These are phyloP conservation scores for Cornus florida DNA, from an alignment of 148 eudicot genomes.

Conservation along the genomic window DNA sequence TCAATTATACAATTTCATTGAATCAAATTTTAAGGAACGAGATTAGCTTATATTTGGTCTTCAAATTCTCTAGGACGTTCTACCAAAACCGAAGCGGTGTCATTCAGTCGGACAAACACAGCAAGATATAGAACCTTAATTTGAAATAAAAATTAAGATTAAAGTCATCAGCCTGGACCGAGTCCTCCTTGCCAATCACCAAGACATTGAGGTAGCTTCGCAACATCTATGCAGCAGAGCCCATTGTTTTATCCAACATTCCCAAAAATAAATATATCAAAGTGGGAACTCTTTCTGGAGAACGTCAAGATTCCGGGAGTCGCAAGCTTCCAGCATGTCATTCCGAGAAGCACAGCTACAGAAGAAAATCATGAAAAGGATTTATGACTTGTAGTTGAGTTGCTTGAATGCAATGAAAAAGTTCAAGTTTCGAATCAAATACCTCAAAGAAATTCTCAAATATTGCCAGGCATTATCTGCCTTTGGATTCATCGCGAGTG, in stretches of 20 bases:
- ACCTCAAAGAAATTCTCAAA: constrained; percentile 93
- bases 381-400: neutral
- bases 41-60: neutral
- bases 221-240: neutral
- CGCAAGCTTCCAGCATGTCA: constrained; percentile 91
- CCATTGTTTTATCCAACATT: neutral
- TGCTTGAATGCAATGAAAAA: neutral
- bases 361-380: neutral
- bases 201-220: neutral
- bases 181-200: neutral
- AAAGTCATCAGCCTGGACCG: neutral
- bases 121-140: neutral
- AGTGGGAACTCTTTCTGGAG: constrained; percentile 93
- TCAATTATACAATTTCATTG: neutral
- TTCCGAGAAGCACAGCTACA: constrained; percentile 85
- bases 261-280: constrained; percentile 25
- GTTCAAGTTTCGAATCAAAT: neutral
- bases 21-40: neutral
- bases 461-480: constrained; percentile 99
- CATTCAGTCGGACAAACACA: neutral
- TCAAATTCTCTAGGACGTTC: neutral
- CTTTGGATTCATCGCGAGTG: constrained; percentile 93
- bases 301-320: constrained; percentile 77
- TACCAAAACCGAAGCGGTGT: neutral
- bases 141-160: neutral